Base-by-base conservation (phyloP, 805 yeast species). In the Myxozyma neotropica region DNA sequence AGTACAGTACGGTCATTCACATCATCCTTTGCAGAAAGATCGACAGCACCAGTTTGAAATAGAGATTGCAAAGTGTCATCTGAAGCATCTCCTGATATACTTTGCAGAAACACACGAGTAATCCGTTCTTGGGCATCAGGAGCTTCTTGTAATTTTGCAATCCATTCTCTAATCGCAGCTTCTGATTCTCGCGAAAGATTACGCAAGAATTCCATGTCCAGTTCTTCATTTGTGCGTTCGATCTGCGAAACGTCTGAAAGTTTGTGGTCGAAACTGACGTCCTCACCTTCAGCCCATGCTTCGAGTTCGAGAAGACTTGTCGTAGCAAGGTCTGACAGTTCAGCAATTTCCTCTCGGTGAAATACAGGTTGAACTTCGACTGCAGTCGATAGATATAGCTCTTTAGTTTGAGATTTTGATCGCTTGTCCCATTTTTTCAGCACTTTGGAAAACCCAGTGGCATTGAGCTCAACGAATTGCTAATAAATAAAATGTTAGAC, bases 401-500 rank as follows among this genome's bases (percentile, higher is more conserved):
- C 99, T 70, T 92, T 91, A 5, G 97, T 91, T 67, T 89, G 96
- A 2, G 96, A 89, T 70, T 93, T 91, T 23, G 97, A 90, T 63
- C 97, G 80, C 74, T 94, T 94, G 75, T 94, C 99, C 99, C 99
- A 94, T 76, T 94, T 94, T 73, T 94, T 94, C 69, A 94, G 81
- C 29, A 90, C 97, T 75, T 94, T 94, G 23, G 95, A 86, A 74
- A 94, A 94, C 13, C 99, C 99, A 0, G 96, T 89, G 69, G 92
- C 97, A 72, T 94, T 94, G 59, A 94, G 79, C 73, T 92, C 97
- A 40, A 94, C 90, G 74, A 89, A 94, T 73, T 93, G 97, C 71
- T 94, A 27, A 15, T 21, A 8, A 19, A n/a, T n/a, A 4, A 26
- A 27, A 4, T 33, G 29, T 26, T 8, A n/a, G 36, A 3, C 5